These are phyloP conservation scores for Hypomontagnella monticulosa DNA, from an alignment of 495 filamentous ascomycete genomes.

Conservation along the genomic window DNA sequence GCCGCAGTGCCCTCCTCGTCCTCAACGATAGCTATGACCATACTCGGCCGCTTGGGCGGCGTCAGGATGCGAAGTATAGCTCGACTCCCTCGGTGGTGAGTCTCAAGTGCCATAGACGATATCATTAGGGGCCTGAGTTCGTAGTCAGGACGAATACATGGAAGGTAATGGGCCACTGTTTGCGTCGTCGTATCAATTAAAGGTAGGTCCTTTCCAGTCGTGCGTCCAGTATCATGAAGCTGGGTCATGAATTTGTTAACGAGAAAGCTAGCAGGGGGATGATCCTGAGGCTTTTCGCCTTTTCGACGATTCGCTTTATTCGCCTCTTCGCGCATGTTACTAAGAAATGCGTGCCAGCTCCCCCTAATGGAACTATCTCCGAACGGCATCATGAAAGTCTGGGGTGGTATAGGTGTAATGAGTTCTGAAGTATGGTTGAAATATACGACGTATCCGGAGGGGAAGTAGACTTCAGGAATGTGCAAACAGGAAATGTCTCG, in stretches of 20 bases:
- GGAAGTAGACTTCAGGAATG: no score
- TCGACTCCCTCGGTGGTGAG: constrained; percentile 58
- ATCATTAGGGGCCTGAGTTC: constrained; percentile 38
- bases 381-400: constrained; percentile 11
- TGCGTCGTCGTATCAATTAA: constrained; percentile 17
- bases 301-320: constrained; percentile 17
- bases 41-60: constrained; percentile 47
- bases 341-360: neutral
- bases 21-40: constrained; percentile 55
- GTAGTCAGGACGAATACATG: constrained; percentile 15
- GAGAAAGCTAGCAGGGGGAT: constrained; percentile 6
- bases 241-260: constrained; percentile 8
- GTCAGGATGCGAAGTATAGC: constrained; percentile 53
- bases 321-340: constrained; percentile 1
- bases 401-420: no score
- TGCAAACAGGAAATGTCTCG: no score
- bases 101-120: constrained; percentile 53
- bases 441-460: no score
- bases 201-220: no score
- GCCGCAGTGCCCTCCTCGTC: constrained; percentile 57
- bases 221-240: neutral
- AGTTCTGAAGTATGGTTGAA: no score
- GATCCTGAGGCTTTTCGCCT: constrained; percentile 32
- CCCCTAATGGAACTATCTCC: neutral
- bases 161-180: constrained; percentile 19